phyloP scores from a whole-genome alignment of 2,329 filamentous ascomycete genomes.

The Biscogniauxia marginata region DNA sequence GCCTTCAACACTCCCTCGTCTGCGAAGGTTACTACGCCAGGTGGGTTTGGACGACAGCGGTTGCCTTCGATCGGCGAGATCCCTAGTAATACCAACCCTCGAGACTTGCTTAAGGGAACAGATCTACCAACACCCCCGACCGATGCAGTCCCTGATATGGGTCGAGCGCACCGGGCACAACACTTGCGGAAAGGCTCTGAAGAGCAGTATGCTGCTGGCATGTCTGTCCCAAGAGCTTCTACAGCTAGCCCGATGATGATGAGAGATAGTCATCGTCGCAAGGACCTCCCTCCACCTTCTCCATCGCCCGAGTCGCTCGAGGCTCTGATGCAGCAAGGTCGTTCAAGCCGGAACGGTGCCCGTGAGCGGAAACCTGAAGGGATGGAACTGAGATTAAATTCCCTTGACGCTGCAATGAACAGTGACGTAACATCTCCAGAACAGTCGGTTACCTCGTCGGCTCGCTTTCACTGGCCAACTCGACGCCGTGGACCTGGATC shows the following conservation, averaged over 20 bases:
- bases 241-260: conserved; percentile 68
- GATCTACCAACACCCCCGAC: conserved; percentile 26
- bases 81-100: conserved; percentile 38
- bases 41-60: conserved; percentile 61
- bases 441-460: conserved; percentile 52
- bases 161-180: conserved; percentile 25
- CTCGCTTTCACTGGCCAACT: conserved; percentile 54
- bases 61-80: conserved; percentile 77
- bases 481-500: conserved; percentile 55
- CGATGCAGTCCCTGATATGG: conserved; percentile 25
- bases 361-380: conserved; percentile 77
- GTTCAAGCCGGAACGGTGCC: conserved; percentile 65
- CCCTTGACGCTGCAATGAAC: conserved; percentile 49
- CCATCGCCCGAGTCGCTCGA: conserved; percentile 64
- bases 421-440: conserved; percentile 58
- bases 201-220: conserved; percentile 43
- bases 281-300: conserved; percentile 62
- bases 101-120: conserved; percentile 29
- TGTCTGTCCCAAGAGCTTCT: conserved; percentile 60
- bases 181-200: conserved; percentile 41
- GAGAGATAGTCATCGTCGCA: conserved; percentile 45
- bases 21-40: conserved; percentile 60
- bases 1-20: conserved; percentile 69
- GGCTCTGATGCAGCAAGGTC: conserved; percentile 57
- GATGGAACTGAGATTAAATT: conserved; percentile 61